Base-by-base conservation (phyloP, 495 filamentous ascomycete species). In the Hypomontagnella submonticulosa region DNA sequence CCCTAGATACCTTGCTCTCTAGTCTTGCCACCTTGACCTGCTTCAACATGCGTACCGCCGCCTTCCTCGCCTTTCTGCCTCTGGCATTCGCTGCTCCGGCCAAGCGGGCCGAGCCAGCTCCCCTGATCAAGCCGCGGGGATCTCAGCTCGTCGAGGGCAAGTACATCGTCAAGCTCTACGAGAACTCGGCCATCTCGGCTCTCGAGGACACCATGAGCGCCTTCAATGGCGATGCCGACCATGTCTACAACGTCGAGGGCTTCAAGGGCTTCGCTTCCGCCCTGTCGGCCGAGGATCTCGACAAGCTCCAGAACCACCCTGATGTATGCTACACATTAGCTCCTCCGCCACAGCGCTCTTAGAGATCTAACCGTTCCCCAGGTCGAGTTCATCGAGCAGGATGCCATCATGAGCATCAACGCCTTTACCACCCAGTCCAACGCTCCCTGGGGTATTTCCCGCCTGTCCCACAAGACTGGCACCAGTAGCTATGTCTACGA, bases 401-500 rank as follows among this genome's bases (percentile, higher is more conserved):
- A 85, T 46, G 67, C 71, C 49, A 66, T 84, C 63, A 75, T 82
- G 70, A 79, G 63, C 59, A 78, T 80, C 70, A 78, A 80, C 67
- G 67, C 78, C 38, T 74, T 79, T 52, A 64, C 69, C 60, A 79
- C 84, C 49, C 85, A 90, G 74, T 65, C 61, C 12, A 67, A 73
- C 59, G 82, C 83, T 56, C 80, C 88, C 11, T 90, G 86, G 85
- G 88, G 88, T 40, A 77, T 90, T 47, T 79, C 79, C 30, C 78
- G 84, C 52, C 76, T 90, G 60, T 88, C 86, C 48, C 80, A 81
- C 78, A 73, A 73, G 38, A 71, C 76, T 6, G 77, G 81, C 46
- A 76, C 73, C 52, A 85, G 75, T 61, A 74, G 74, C 72, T 90
- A 89, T 75, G 70, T 82, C 66, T 89, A 89, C 71, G 88, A 90